phyloP scores from a whole-genome alignment of 768 basidiomycete species.

The Chiua virens region DNA sequence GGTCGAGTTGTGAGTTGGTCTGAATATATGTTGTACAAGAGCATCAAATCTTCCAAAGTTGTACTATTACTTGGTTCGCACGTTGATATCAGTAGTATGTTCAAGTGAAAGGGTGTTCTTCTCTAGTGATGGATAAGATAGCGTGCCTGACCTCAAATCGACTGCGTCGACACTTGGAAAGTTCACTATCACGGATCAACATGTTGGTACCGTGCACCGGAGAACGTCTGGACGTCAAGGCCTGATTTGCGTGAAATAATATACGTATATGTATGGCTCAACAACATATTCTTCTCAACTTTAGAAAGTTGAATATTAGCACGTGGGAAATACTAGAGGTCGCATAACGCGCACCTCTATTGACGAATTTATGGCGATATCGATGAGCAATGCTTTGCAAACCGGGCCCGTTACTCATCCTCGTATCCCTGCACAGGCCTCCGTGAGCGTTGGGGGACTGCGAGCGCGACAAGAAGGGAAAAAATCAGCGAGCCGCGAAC shows the following conservation, averaged over 20 bases:
- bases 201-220: not conserved
- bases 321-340: not conserved
- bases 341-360: constrained; percentile 6
- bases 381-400: not conserved
- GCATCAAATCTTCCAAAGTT: too few relatives aligned
- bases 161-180: not conserved
- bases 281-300: not conserved
- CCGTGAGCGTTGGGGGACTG: constrained; percentile 74
- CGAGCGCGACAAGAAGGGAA: not conserved
- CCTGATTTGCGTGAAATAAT: constrained; percentile 1
- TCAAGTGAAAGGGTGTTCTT: too few relatives aligned
- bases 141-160: too few relatives aligned
- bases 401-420: constrained; percentile 41
- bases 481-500: not conserved
- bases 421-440: constrained; percentile 74
- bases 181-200: not conserved
- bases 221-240: not conserved
- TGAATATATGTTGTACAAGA: too few relatives aligned
- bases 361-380: not conserved
- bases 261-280: constrained; percentile 4
- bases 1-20: not conserved
- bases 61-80: too few relatives aligned
- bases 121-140: too few relatives aligned
- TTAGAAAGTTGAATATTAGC: not conserved
- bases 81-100: too few relatives aligned